Conservation (phyloP, 352 stramenopile species). For the Globisporangium emineosum region DNA sequence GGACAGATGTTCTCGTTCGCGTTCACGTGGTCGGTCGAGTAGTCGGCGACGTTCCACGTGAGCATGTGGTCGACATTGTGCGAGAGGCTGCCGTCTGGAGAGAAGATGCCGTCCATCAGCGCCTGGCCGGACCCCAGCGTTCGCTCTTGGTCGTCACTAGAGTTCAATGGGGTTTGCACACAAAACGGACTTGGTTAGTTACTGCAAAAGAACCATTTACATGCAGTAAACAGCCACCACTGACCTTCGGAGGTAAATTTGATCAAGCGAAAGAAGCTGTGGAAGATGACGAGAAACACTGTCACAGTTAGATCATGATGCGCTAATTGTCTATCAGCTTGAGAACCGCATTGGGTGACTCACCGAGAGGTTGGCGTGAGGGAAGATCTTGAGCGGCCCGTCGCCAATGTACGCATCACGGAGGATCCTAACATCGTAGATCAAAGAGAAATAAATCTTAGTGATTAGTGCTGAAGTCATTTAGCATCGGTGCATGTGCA, state of each 20-base stretch:
- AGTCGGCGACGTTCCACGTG: slow-evolving; percentile 73
- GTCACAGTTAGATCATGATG: neutral
- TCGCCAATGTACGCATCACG: slow-evolving; percentile 74
- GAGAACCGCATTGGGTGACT: too few relatives aligned
- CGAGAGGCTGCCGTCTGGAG: slow-evolving; percentile 43
- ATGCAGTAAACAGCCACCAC: neutral
- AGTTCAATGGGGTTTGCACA: neutral
- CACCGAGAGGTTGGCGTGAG: slow-evolving; percentile 60
- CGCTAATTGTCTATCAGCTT: too few relatives aligned
- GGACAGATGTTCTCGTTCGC: slow-evolving; percentile 77
- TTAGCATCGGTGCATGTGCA: neutral
- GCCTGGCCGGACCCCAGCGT: slow-evolving; percentile 82
- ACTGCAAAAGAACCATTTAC: neutral
- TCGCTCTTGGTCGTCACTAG: slow-evolving; percentile 79
- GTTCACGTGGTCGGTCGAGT: slow-evolving; percentile 78
- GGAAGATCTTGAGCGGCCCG: slow-evolving; percentile 67
- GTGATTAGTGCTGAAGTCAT: neutral
- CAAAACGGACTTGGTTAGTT: too few relatives aligned
- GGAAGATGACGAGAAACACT: neutral
- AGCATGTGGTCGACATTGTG: slow-evolving; percentile 61
- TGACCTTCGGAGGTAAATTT: slow-evolving; percentile 68
- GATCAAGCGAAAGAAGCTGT: slow-evolving; percentile 38
- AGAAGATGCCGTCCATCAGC: slow-evolving; percentile 77
- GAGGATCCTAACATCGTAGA: slow-evolving; percentile 34
- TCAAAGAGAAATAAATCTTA: neutral